Conservation (phyloP, 257 asterid species). For the Nicotiana otophora region DNA sequence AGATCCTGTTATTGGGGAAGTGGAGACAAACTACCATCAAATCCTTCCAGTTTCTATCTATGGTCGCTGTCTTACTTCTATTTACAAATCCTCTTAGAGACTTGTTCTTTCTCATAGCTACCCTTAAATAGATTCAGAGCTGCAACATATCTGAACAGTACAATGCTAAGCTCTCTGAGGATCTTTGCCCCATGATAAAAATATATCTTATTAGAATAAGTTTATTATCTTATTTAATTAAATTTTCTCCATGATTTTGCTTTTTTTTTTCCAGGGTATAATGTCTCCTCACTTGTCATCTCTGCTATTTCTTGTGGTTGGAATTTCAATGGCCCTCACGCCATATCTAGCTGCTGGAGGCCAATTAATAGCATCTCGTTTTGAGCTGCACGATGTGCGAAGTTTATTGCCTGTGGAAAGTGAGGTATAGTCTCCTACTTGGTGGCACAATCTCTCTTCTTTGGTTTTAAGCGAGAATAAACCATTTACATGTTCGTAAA, state of each 20-base stretch:
- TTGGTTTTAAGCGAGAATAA: background rate
- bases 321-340: slow-evolving; percentile 96
- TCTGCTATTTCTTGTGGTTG: slow-evolving; percentile 92
- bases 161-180: background rate
- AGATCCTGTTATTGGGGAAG: slow-evolving; percentile 5
- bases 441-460: background rate
- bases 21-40: background rate
- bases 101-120: background rate
- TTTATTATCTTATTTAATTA: background rate
- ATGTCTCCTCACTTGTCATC: slow-evolving; percentile 90
- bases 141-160: background rate
- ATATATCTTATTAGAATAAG: background rate
- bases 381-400: slow-evolving; percentile 96
- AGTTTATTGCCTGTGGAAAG: slow-evolving; percentile 94
- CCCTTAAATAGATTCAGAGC: background rate
- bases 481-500: background rate
- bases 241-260: background rate
- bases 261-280: slow-evolving; percentile 62
- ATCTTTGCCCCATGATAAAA: background rate
- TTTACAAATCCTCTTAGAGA: background rate
- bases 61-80: background rate
- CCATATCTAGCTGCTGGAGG: slow-evolving; percentile 99
- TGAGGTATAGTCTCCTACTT: slow-evolving; percentile 54
- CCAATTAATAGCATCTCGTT: slow-evolving; percentile 93
- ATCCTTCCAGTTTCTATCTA: slow-evolving; percentile 6